Conservation (phyloP, 2,329 filamentous ascomycete genomes). For the Trichoderma guizhouense region DNA sequence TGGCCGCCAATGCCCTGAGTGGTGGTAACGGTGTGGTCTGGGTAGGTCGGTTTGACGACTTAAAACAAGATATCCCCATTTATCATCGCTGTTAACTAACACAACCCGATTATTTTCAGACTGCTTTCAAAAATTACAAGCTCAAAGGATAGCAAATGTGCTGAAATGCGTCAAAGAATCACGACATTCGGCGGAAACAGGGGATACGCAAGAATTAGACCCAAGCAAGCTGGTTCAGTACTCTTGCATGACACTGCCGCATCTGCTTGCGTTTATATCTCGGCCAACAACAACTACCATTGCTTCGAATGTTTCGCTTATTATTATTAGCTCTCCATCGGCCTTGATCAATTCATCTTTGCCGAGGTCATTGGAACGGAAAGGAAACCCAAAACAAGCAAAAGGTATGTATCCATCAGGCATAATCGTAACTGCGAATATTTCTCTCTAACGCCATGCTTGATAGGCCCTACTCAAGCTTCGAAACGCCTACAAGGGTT, state of each 20-base stretch:
- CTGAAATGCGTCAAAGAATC: conserved; percentile 23
- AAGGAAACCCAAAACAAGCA: conserved; percentile 35
- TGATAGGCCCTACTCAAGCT: conserved; percentile 36
- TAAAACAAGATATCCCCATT: background rate
- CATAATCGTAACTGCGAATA: no score
- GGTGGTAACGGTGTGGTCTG: conserved; percentile 67
- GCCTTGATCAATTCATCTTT: conserved; percentile 74
- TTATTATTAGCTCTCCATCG: conserved; percentile 77
- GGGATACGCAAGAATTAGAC: conserved; percentile 23
- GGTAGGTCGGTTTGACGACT: conserved; percentile 63
- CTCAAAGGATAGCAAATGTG: conserved; percentile 29
- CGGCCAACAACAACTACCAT: conserved; percentile 63
- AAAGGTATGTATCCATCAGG: conserved; percentile 32
- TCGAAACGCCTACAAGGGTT: conserved; percentile 50
- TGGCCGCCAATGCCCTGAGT: conserved; percentile 61
- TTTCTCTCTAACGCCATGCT: background rate
- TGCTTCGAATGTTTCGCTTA: conserved; percentile 58
- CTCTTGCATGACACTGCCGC: conserved; percentile 58
- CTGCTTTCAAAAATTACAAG: conserved; percentile 44
- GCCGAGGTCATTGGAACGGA: conserved; percentile 53
- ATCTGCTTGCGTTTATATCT: conserved; percentile 71
- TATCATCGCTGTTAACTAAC: background rate
- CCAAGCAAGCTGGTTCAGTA: conserved; percentile 45
- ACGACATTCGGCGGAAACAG: conserved; percentile 5
- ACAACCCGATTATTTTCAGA: conserved; percentile 31